phyloP scores from a whole-genome alignment of 768 basidiomycete species.

The Collybia sp. region DNA sequence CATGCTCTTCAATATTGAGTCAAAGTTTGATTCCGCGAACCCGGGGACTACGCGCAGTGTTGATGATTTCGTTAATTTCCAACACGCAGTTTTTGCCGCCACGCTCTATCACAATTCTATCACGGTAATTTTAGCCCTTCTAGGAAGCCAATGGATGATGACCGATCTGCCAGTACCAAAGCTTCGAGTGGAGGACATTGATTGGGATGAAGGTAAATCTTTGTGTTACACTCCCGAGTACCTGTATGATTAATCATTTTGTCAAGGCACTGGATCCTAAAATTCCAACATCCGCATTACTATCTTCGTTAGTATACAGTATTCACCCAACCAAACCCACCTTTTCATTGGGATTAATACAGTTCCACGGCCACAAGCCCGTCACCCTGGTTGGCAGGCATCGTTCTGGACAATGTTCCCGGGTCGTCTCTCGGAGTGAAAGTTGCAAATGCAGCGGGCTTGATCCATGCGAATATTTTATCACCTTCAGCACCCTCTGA shows the following conservation, averaged over 20 bases:
- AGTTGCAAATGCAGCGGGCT: slow-evolving; percentile 65
- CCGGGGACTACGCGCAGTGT: slow-evolving; percentile 49
- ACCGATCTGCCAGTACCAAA: slow-evolving; percentile 53
- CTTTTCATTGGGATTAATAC: too few species aligned
- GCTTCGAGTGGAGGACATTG: slow-evolving; percentile 79
- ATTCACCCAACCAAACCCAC: too few species aligned
- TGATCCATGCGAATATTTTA: slow-evolving; percentile 59
- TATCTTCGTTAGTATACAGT: slow-evolving; percentile 45
- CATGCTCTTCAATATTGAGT: slow-evolving; percentile 76
- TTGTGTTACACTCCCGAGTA: neutral
- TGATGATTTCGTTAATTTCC: slow-evolving; percentile 57
- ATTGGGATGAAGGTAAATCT: slow-evolving; percentile 59
- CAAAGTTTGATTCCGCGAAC: slow-evolving; percentile 58
- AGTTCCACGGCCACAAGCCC: slow-evolving; percentile 10
- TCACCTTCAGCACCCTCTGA: slow-evolving; percentile 51
- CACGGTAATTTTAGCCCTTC: slow-evolving; percentile 38
- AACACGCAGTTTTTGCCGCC: slow-evolving; percentile 50
- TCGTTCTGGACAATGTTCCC: slow-evolving; percentile 57
- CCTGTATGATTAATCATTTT: neutral
- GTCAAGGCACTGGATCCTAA: slow-evolving; percentile 47
- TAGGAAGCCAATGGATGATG: neutral
- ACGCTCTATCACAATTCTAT: slow-evolving; percentile 61
- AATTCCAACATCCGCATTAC: slow-evolving; percentile 59
- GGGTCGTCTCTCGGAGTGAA: slow-evolving; percentile 53
- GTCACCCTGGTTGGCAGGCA: slow-evolving; percentile 68